Evolutionary conservation across 2,329 filamentous ascomycete species (phyloP).

Genomic region (Stagonosporopsis rhizophila): DNA sequence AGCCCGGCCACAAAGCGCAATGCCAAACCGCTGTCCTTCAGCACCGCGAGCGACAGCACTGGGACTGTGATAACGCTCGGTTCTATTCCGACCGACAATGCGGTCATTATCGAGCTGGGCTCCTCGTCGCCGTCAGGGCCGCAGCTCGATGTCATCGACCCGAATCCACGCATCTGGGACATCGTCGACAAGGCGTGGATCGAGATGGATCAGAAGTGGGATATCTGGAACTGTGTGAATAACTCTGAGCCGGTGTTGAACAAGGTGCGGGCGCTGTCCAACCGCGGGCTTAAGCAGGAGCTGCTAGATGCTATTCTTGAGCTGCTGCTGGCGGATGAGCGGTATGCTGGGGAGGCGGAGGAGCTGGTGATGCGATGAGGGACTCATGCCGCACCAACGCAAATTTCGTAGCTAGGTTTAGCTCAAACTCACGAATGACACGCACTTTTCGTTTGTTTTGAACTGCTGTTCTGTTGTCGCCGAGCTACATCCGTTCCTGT

Average conservation of each 20-base stretch:
- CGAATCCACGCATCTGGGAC: slow-evolving; percentile 36
- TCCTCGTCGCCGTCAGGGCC: slow-evolving; percentile 23
- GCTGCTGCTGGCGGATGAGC: slow-evolving; percentile 44
- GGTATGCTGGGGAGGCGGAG: slow-evolving; percentile 31
- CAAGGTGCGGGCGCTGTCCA: slow-evolving; percentile 40
- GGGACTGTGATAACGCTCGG: slow-evolving; percentile 38
- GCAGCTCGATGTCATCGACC: slow-evolving; percentile 45
- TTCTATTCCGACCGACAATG: slow-evolving; percentile 30
- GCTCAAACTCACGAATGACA: neutral
- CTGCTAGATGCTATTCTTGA: slow-evolving; percentile 46
- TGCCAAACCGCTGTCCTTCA: slow-evolving; percentile 33
- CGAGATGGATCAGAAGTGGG: slow-evolving; percentile 42
- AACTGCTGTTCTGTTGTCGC: too few relatives aligned
- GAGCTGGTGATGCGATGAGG: neutral
- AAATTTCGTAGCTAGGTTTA: neutral
- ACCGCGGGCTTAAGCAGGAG: slow-evolving; percentile 33
- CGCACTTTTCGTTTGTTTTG: neutral
- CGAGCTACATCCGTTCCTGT: too few relatives aligned
- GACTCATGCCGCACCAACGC: neutral
- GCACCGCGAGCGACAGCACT: slow-evolving; percentile 24
- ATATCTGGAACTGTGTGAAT: slow-evolving; percentile 42
- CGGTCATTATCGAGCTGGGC: slow-evolving; percentile 39
- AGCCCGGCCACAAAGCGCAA: slow-evolving; percentile 30
- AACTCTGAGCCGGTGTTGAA: slow-evolving; percentile 37
- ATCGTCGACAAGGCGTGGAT: slow-evolving; percentile 42